Evolutionary conservation across 129 eudicot genomes (phyloP), one percentile per base, ranked within the genome.

Genomic region (Dittrichia graveolens): DNA sequence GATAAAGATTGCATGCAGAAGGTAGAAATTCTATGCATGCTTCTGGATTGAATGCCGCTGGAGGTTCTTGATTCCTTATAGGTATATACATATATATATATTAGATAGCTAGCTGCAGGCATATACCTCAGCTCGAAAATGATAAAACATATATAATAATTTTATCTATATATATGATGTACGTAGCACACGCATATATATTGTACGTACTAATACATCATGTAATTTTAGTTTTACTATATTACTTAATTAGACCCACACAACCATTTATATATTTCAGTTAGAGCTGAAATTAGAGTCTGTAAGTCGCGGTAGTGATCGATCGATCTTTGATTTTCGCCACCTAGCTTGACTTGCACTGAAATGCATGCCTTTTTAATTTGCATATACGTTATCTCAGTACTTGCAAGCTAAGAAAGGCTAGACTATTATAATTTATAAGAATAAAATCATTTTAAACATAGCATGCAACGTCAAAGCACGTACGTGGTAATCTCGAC

Each of bases 271-370:
- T 24, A 24, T 24, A 49, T 62, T 63, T 63, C 63, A 11, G 62
- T 49, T 49, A 48, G 58, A 11, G 53, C 62, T 18, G 70, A 74
- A 74, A n/a, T n/a, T n/a, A 61, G 40, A 61, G 53, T 71, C 11
- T 46, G 40, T 73, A 37, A 45, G 46, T 61, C 40, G 60, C 69
- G n/a, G 7, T 15, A 24, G 54, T 44, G 24, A 60, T 45, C 58
- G 48, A 47, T 59, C 65, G 24, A 61, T 61, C 78, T 24, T 24
- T 24, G 31, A 24, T 24, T 61, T 38, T 73, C 46, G 50, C 42
- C 70, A 61, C 18, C 24, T n/a, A n/a, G n/a, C n/a, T n/a, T n/a
- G n/a, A n/a, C n/a, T n/a, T n/a, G n/a, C n/a, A n/a, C n/a, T n/a
- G n/a, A n/a, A n/a, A n/a, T n/a, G n/a, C n/a, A n/a, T n/a, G n/a